Base-by-base conservation (phyloP, 164 flowering plant species). In the grape (Vitis vinifera) region DNA sequence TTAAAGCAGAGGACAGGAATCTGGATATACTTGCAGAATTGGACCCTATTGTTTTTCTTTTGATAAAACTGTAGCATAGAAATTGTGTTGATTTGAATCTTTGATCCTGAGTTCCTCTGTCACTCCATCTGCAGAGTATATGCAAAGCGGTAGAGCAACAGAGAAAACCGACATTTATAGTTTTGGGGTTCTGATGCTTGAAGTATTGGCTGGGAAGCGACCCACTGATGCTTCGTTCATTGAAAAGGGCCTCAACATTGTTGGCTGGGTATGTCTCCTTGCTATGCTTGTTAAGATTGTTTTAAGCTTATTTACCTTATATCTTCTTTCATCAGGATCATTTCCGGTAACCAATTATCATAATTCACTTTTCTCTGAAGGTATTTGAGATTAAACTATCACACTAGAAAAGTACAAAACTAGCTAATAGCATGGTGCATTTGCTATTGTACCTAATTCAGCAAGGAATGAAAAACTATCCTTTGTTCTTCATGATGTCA, bases 61-160 rank as follows among this genome's bases (percentile, higher is more conserved):
- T 17, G 12, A 61, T 61, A 61, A 11, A 12, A 11, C 50, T 49
- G 14, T 23, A 44, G 11, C n/a, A 11, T 16, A 27, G 16, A 23
- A 29, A 49, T 16, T 16, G 59, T 68, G 13, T 63, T 70, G 52
- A 9, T 55, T 29, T 67, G 11, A 9, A 23, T 37, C 10, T 50
- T 15, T 44, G 47, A n/a, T 65, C 61, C 27, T 12, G 10, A 63
- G 16, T 15, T 10, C 23, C 17, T 48, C 5, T 14, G 49, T 56
- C 29, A 10, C 11, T 66, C 4, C 11, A 30, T 55, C 51, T 76
- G 76, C 89, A 95, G 99, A 95, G 83, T 95, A 95, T 72, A 92
- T 95, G 95, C 93, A 86, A 75, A 93, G 98, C 77, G 99, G 99
- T 70, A 89, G 98, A 84, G 99, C 98, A 52, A 95, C 99, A 62